A percentile compares a stretch with the other conserved stretches of the same genome.
These are phyloP conservation scores for Takashimella koratensis DNA, from an alignment of 1,284 basidiomycete genomes.

Conservation along the genomic window DNA sequence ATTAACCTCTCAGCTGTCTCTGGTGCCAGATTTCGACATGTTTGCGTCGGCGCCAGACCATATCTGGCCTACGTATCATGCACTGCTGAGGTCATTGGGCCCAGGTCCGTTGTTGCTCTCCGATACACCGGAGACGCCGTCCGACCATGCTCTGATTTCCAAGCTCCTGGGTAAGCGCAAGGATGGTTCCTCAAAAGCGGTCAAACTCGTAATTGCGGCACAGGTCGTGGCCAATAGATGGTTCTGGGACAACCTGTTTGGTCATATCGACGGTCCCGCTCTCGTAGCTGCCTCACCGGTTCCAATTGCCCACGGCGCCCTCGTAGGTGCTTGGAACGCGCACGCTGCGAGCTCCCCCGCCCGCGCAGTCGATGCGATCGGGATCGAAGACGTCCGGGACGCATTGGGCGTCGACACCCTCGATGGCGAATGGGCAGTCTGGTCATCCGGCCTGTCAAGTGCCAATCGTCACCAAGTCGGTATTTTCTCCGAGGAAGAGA, in stretches of 20 bases:
- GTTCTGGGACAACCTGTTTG: slow-evolving; percentile 23
- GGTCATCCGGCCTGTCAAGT: background rate
- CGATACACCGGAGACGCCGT: slow-evolving; percentile 23
- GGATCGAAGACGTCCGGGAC: slow-evolving; percentile 16
- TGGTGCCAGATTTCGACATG: slow-evolving; percentile 41
- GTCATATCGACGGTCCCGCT: slow-evolving; percentile 15
- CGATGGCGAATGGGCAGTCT: slow-evolving; percentile 8
- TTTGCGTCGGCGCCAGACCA: slow-evolving; percentile 23
- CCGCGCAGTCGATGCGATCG: slow-evolving; percentile 12
- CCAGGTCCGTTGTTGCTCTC: slow-evolving; percentile 34
- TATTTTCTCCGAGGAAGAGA: background rate
- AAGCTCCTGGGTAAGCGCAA: slow-evolving; percentile 11
- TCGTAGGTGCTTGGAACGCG: slow-evolving; percentile 27
- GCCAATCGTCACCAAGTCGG: background rate
- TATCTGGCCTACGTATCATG: slow-evolving; percentile 26
- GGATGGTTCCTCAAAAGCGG: slow-evolving; percentile 7
- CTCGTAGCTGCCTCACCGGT: slow-evolving; percentile 13
- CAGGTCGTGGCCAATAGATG: slow-evolving; percentile 11
- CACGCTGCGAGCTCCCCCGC: slow-evolving; percentile 9
- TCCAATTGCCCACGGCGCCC: slow-evolving; percentile 9
- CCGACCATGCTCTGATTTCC: slow-evolving; percentile 16
- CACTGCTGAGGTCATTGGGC: slow-evolving; percentile 26
- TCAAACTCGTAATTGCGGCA: slow-evolving; percentile 12
- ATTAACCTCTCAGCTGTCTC: slow-evolving; percentile 25
- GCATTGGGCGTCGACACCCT: slow-evolving; percentile 11